Evolutionary conservation across 768 basidiomycete species (phyloP).

Genomic region (Mycena rosella): DNA sequence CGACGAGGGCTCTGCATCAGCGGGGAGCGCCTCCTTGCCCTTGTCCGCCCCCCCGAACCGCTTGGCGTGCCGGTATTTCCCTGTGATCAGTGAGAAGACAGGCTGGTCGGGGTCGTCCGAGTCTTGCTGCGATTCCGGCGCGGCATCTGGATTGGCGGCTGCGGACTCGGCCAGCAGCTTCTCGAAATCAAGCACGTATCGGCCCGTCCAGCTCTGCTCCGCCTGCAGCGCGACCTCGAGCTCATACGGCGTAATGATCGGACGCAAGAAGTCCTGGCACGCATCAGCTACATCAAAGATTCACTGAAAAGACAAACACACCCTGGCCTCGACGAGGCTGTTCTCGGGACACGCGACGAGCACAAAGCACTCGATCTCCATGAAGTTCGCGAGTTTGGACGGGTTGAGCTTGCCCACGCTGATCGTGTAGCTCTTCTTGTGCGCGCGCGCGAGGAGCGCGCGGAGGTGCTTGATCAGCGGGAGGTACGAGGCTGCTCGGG

Average conservation of each 20-base stretch:
- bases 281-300: background rate
- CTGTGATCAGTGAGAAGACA: conserved; percentile 88
- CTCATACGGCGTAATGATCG: conserved; percentile 96
- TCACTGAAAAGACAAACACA: conserved; percentile 36
- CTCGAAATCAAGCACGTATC: conserved; percentile 85
- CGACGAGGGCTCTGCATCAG: conserved; percentile 41
- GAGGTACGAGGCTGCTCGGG: conserved; percentile 81
- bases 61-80: conserved; percentile 85
- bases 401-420: conserved; percentile 96
- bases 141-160: background rate
- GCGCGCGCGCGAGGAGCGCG: conserved; percentile 67
- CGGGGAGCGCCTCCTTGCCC: conserved; percentile 38
- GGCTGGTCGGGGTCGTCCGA: conserved; percentile 72
- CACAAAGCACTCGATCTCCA: conserved; percentile 96
- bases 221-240: conserved; percentile 82
- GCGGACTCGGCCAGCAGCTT: conserved; percentile 57
- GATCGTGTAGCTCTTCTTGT: conserved; percentile 95
- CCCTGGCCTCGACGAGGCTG: conserved; percentile 82
- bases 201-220: conserved; percentile 79
- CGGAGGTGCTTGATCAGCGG: conserved; percentile 90
- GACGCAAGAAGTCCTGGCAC: conserved; percentile 84
- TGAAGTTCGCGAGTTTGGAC: conserved; percentile 94
- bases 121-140: conserved; percentile 16
- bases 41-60: conserved; percentile 63
- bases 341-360: conserved; percentile 97